Evolutionary conservation across 495 filamentous ascomycete species (phyloP), one percentile per base, ranked within the genome.

Genomic region (Aspergillus mulundensis): DNA sequence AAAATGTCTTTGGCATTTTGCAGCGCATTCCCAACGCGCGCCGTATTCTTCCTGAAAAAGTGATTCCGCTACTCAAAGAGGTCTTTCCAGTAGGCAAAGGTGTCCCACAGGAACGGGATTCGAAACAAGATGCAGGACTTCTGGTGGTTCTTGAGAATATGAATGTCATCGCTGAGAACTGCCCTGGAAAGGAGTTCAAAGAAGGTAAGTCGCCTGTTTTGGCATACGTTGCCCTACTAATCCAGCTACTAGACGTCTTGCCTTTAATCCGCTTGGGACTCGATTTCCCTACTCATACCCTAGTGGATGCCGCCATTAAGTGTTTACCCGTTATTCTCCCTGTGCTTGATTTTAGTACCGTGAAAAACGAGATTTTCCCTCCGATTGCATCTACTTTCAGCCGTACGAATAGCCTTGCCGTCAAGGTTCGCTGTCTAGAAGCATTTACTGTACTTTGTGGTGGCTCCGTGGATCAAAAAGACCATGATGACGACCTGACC

Each of bases 351-450:
- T 97, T 97, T 61, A 92, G 87, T 48, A 97, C 94, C 2, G 88
- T 96, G 58, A 97, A 97, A 66, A 90, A 92, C 62, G 92, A 97
- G 30, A 78, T 98, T 0, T 98, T 98, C 65, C 94, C 94, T 0
- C 83, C 92, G 14, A 85, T 98, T 59, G 88, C 94, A 5, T 73
- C 78, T 10, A 91, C 96, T 1, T 98, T 98, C 66, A 90, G 86
- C 60, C 91, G 87, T 62, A 98, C 94, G 6, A 93, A 82, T 66
- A 95, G 90, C 62, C 82, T 98, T 42, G 88, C 85, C 3, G 97
- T 97, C 73, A 98, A 98, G 69, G 86, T 97, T 24, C 78, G 90
- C 32, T 91, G 91, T 16, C 71, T 97, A 20, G 89, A 96, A 66
- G 92, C 94, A 7, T 93, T 98, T 60, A 80, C 86, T 15, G 86